A percentile compares a stretch with the other conserved stretches of the same genome.
These are phyloP conservation scores for Cryptosporidium ryanae DNA, from an alignment of 169 alveolate species.

Conservation along the genomic window DNA sequence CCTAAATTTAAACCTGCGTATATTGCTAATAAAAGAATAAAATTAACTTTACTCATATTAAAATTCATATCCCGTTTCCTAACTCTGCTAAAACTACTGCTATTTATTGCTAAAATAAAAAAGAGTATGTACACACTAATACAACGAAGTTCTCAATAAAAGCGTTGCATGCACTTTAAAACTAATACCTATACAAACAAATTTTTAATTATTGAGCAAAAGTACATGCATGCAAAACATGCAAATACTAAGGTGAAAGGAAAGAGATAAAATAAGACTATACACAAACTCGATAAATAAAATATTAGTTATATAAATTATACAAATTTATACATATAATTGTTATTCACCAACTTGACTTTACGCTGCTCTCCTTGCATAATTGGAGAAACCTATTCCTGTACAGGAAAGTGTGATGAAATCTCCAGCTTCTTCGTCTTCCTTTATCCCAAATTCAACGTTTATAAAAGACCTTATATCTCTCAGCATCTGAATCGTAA, in stretches of 20 bases:
- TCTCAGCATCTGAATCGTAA: constrained; percentile 76
- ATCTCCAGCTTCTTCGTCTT: constrained; percentile 37
- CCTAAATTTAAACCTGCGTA: background rate
- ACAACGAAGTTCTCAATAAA: too few relatives aligned
- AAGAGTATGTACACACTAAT: too few relatives aligned
- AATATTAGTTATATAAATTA: too few relatives aligned
- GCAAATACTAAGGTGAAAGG: too few relatives aligned
- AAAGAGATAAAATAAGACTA: too few relatives aligned
- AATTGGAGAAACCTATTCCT: constrained; percentile 57
- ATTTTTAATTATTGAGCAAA: background rate
- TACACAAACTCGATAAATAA: too few relatives aligned
- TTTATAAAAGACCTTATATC: constrained; percentile 77
- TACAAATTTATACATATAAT: too few relatives aligned
- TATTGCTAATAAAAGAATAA: background rate
- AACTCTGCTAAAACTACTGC: too few relatives aligned
- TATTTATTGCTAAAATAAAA: too few relatives aligned
- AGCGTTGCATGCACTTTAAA: too few relatives aligned
- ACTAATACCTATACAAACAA: background rate
- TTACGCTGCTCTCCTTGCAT: constrained; percentile 47
- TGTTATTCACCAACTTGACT: too few relatives aligned
- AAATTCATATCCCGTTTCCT: background rate
- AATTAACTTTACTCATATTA: background rate
- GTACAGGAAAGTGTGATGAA: constrained; percentile 51
- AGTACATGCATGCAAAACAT: background rate
- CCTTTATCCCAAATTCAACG: constrained; percentile 71